phyloP scores from a whole-genome alignment of 495 filamentous ascomycete genomes.

The Aspergillus leporis region DNA sequence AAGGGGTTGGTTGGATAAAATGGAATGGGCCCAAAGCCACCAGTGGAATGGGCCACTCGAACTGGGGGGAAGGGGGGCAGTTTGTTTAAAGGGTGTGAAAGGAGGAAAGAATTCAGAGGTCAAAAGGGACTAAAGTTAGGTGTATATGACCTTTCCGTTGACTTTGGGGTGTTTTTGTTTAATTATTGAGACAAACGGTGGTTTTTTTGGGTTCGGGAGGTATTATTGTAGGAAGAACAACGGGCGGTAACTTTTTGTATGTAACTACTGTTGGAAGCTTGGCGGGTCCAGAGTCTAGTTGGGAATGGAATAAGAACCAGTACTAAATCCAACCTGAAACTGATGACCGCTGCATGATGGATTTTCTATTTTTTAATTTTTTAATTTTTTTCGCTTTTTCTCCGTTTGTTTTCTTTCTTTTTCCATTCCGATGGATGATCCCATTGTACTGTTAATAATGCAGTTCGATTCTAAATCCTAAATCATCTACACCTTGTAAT shows the following conservation, averaged over 20 bases:
- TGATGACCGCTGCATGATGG: no score
- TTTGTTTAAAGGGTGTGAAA: not conserved
- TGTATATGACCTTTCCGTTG: not conserved
- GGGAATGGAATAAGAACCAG: not conserved
- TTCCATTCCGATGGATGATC: not conserved
- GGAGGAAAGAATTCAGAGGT: conserved; percentile 6
- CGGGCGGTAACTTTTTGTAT: not conserved
- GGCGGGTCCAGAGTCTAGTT: conserved; percentile 11
- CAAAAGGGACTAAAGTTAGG: not conserved
- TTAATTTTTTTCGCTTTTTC: not conserved
- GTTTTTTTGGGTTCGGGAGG: not conserved
- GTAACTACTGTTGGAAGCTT: conserved; percentile 12
- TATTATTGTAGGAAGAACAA: conserved; percentile 2
- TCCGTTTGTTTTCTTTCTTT: not conserved
- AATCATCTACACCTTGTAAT: not conserved
- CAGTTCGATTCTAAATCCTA: not conserved
- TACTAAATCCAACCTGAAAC: no score
- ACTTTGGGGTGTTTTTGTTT: not conserved
- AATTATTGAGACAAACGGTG: not conserved
- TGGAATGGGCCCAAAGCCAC: conserved; percentile 12
- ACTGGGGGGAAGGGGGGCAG: not conserved
- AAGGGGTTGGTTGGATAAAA: conserved; percentile 1
- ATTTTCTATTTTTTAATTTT: not conserved
- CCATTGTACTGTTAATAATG: not conserved
- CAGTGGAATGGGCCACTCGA: conserved; percentile 10